A percentile compares a stretch with the other conserved stretches of the same genome.
Conservation (phyloP, 116 monocot species). For the Papilionanthe hybrid region DNA sequence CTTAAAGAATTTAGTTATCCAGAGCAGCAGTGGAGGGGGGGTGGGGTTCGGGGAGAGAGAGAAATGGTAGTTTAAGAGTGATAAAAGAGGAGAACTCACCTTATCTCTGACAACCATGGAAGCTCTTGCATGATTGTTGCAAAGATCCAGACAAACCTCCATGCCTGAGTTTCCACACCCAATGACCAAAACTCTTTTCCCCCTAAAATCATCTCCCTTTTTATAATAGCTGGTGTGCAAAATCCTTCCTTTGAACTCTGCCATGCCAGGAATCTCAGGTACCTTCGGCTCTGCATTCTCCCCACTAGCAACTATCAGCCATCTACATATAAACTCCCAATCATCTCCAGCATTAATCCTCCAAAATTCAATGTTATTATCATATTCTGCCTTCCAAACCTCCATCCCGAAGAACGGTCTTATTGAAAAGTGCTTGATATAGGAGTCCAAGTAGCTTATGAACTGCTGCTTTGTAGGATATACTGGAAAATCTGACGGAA, state of each 20-base stretch:
- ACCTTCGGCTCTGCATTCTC: constrained; percentile 51
- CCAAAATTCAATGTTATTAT: constrained; percentile 51
- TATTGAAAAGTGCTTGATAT: constrained; percentile 41
- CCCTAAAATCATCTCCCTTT: constrained; percentile 47
- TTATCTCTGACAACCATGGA: constrained; percentile 72
- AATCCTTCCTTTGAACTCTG: constrained; percentile 32
- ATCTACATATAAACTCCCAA: constrained; percentile 49
- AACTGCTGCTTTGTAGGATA: constrained; percentile 76
- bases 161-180: constrained; percentile 79
- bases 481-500: constrained; percentile 50
- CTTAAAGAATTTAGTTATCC: neutral
- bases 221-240: constrained; percentile 58
- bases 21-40: neutral
- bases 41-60: neutral
- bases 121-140: constrained; percentile 47
- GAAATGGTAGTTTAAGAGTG: neutral
- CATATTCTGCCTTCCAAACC: constrained; percentile 46
- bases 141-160: constrained; percentile 76
- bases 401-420: constrained; percentile 39
- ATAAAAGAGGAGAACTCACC: constrained; percentile 22
- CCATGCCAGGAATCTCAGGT: constrained; percentile 39
- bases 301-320: constrained; percentile 73
- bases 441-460: constrained; percentile 58
- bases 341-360: constrained; percentile 27
- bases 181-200: constrained; percentile 68